Base-by-base conservation (phyloP, 202 grass and related monocot species). In the Saccharum hybrid region DNA sequence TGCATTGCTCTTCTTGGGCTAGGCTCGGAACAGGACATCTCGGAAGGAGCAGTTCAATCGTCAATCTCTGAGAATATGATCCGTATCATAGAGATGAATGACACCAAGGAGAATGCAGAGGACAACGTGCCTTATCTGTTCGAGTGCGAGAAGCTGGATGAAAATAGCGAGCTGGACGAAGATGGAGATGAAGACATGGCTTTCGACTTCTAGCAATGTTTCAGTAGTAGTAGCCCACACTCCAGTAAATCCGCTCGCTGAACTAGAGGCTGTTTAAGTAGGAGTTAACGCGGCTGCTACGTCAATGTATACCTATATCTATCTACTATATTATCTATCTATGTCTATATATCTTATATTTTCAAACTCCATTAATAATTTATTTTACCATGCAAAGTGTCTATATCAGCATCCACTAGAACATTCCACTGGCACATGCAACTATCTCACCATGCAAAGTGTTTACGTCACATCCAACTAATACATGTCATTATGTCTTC, bases 41-140 rank as follows among this genome's bases (percentile, higher is more conserved):
- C 84, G 7, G 83, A 93, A 85, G 82, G 57, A 71, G 15, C 41
- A 39, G 48, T 96, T 38, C 46, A 87, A 61, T 84, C 87, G 64
- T 95, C 89, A 82, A 94, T 98, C 68, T 21, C 56, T 10, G 80
- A 94, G 60, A 98, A 90, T 82, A 91, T 98, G 66, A 52, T 33
- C 48, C 67, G 66, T 15, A 87, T 98, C 83, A 90, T 98, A 81
- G 85, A 92, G 88, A 82, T 63, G 74, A 92, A 90, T 78, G 91
- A 98, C 81, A 80, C 63, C 63, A 90, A 84, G 81, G 75, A 75
- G 33, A 89, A 82, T 49, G 69, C 59, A 26, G 81, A 87, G n/a
- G 77, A 81, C 14, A 71, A 54, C 59, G 39, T 46, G 42, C 87
- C 93, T 1, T 86, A 78, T 80, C 81, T 96, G 51, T 98, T 98